Base-by-base conservation (phyloP, 371 early-diverging fungal species). In the Capillidium rhysosporum region DNA sequence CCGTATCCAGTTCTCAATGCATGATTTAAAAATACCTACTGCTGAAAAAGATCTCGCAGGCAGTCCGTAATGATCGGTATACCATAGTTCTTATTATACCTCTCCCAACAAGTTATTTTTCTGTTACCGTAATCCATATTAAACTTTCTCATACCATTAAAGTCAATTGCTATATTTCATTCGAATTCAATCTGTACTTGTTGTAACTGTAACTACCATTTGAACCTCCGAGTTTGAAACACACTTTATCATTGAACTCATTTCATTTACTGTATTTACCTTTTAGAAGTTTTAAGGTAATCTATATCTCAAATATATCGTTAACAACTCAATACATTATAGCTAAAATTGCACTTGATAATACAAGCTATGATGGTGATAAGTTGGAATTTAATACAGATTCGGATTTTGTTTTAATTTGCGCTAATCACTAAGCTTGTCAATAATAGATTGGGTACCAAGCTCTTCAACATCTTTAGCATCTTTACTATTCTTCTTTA, bases 121-220 rank as follows among this genome's bases (percentile, higher is more conserved):
- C 46, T 43, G 1, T 40, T 23, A 1, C 25, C 49, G n/a, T 52
- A 25, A 44, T 58, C 57, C 18, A 67, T 39, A 3, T 34, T 41
- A n/a, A 58, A 41, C 21, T 56, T 39, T 20, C 57, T 43, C 39
- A 69, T 40, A 7, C 56, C 60, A 1, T 49, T 25, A 18, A 69
- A 54, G 54, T 69, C 69, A 31, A 69, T 40, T 14, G 65, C 55
- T 29, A 69, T 55, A 9, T 59, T 21, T 8, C 56, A 52, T 5
- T 60, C 63, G 45, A 54, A 43, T 57, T 57, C 21, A 65, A 65
- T 38, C 62, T 61, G 7, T 56, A 54, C 18, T 61, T 61, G 41
- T 69, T 66, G 47, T 63, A 69, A 10, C 65, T 65, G 49, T 69
- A 66, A 1, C 78, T 76, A 34, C 78, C 78, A 1, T 61, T 60